A percentile compares a stretch with the other conserved stretches of the same genome.
These are phyloP conservation scores for Cryomyces minteri DNA, from an alignment of 495 filamentous ascomycete genomes.

Conservation along the genomic window DNA sequence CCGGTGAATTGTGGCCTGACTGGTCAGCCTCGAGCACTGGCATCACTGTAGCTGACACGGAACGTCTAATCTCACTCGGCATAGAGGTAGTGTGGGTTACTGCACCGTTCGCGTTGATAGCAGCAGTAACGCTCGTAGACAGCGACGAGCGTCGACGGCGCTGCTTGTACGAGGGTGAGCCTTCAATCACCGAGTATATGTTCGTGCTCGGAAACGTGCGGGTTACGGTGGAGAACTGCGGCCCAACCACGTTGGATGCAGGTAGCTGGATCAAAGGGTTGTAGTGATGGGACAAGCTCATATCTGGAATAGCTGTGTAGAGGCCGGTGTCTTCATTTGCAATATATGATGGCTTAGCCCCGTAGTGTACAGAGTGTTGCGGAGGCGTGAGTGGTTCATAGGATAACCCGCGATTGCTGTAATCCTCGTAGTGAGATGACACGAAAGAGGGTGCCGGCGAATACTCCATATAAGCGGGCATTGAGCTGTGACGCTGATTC, in stretches of 20 bases:
- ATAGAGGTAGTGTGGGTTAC: constrained; percentile 39
- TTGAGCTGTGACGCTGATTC: constrained; percentile 84
- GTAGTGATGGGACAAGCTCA: constrained; percentile 36
- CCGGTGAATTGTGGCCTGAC: constrained; percentile 46
- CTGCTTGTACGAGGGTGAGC: constrained; percentile 97
- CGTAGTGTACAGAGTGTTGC: constrained; percentile 61
- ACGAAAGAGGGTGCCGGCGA: constrained; percentile 95
- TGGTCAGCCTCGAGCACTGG: constrained; percentile 67
- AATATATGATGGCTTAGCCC: constrained; percentile 85
- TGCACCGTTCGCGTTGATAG: constrained; percentile 31
- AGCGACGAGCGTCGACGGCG: constrained; percentile 83
- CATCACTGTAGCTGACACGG: constrained; percentile 74
- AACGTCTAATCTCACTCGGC: constrained; percentile 77
- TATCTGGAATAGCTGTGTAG: constrained; percentile 85
- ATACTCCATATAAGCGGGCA: constrained; percentile 96
- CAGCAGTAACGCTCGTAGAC: constrained; percentile 47
- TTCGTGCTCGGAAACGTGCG: constrained; percentile 57
- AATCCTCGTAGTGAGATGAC: constrained; percentile 91
- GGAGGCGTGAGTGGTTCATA: constrained; percentile 94
- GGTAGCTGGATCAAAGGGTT: constrained; percentile 83
- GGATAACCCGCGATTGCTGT: constrained; percentile 88
- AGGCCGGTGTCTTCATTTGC: constrained; percentile 92
- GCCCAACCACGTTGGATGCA: constrained; percentile 62
- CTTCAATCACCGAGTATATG: constrained; percentile 90
- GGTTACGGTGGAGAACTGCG: constrained; percentile 47